Evolutionary conservation across 2,329 filamentous ascomycete species (phyloP).

Genomic region (Sordariomycetes sp.): DNA sequence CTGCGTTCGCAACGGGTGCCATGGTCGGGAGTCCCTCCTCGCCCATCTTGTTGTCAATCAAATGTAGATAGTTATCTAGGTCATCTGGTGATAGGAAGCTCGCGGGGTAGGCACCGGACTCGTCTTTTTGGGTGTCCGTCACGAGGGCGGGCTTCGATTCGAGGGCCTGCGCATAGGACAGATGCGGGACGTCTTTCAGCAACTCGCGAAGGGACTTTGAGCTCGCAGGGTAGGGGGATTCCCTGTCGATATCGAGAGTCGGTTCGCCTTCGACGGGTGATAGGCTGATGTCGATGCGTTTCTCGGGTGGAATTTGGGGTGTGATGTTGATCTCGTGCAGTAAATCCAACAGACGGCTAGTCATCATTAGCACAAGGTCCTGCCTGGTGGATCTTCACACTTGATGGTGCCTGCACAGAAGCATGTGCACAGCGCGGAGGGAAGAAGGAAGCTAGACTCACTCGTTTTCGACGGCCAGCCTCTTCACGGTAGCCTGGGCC

Average conservation of each 20-base stretch:
- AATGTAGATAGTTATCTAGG: conserved; percentile 64
- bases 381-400: background rate
- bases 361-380: conserved; percentile 1
- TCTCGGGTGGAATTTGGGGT: conserved; percentile 63
- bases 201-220: conserved; percentile 41
- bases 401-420: too few species aligned
- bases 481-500: conserved; percentile 70
- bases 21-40: conserved; percentile 37
- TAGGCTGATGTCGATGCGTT: conserved; percentile 63
- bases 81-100: conserved; percentile 62
- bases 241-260: conserved; percentile 19
- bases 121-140: conserved; percentile 37
- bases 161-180: conserved; percentile 42
- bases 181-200: conserved; percentile 42
- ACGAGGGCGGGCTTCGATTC: conserved; percentile 53
- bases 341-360: conserved; percentile 77
- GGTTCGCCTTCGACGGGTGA: conserved; percentile 27
- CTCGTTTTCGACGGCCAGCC: conserved; percentile 89
- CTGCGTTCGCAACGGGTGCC: conserved; percentile 36
- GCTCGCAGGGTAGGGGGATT: conserved; percentile 29
- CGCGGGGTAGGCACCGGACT: conserved; percentile 47
- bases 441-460: conserved; percentile 42
- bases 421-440: conserved; percentile 1
- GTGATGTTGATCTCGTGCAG: conserved; percentile 84
- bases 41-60: conserved; percentile 46